Conservation (phyloP, 768 basidiomycete genomes). For the Tylopilus sp. region DNA sequence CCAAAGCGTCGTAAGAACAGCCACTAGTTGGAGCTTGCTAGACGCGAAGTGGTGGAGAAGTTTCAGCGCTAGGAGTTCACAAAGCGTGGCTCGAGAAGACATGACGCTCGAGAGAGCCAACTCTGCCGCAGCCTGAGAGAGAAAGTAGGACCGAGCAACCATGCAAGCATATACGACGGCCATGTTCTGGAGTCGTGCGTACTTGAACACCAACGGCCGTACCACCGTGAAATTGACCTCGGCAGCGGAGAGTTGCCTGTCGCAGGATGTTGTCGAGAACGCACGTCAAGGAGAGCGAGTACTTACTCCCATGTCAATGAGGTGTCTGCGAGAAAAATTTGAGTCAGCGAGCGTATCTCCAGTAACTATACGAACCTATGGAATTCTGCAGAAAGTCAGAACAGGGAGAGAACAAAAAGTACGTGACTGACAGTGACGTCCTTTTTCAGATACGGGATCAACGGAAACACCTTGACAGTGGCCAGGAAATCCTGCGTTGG, state of each 20-base stretch:
- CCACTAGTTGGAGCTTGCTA: slow-evolving; percentile 69
- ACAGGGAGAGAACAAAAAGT: slow-evolving; percentile 11
- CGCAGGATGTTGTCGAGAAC: slow-evolving; percentile 5
- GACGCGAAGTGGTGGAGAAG: slow-evolving; percentile 71
- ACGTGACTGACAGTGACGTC: slow-evolving; percentile 58
- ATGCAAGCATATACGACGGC: slow-evolving; percentile 74
- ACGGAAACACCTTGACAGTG: slow-evolving; percentile 73
- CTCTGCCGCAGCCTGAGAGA: slow-evolving; percentile 62
- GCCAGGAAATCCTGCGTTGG: slow-evolving; percentile 57
- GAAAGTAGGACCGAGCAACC: slow-evolving; percentile 76
- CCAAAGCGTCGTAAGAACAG: slow-evolving; percentile 80
- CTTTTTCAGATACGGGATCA: slow-evolving; percentile 67
- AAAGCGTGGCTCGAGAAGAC: slow-evolving; percentile 68
- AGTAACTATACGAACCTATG: slow-evolving; percentile 22
- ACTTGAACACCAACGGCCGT: slow-evolving; percentile 73
- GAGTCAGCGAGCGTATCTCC: not conserved
- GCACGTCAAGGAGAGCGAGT: not conserved
- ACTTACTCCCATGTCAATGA: slow-evolving; percentile 80
- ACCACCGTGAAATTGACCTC: slow-evolving; percentile 81
- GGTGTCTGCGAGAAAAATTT: slow-evolving; percentile 44
- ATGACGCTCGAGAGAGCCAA: slow-evolving; percentile 78
- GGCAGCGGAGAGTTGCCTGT: slow-evolving; percentile 75
- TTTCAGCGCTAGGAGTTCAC: slow-evolving; percentile 89
- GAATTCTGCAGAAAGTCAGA: slow-evolving; percentile 21
- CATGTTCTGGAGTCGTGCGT: slow-evolving; percentile 73